Evolutionary conservation across 352 stramenopile genomes (phyloP).

Genomic region (Globisporangium recalcitrans): DNA sequence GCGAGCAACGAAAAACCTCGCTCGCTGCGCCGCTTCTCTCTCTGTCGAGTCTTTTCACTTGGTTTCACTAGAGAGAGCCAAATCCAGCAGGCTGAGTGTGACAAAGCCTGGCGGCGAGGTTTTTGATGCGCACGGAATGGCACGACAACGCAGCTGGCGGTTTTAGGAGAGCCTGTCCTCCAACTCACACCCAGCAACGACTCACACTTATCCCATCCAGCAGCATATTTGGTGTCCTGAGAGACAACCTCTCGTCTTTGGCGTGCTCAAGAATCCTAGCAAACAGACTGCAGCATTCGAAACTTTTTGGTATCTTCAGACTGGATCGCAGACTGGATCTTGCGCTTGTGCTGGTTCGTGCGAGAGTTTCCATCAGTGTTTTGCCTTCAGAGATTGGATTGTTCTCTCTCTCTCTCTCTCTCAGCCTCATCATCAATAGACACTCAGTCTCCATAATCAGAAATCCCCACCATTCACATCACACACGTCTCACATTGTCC

Average conservation of each 20-base stretch:
- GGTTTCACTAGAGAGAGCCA: neutral
- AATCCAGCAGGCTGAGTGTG: slow-evolving; percentile 1
- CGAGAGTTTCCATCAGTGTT: neutral
- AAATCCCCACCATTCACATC: too few species aligned
- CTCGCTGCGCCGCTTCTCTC: slow-evolving; percentile 2
- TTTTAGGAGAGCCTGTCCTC: neutral
- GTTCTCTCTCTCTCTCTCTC: neutral
- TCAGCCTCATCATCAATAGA: too few species aligned
- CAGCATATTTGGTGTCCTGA: neutral
- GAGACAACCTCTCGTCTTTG: neutral
- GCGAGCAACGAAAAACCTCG: neutral
- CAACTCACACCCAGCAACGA: neutral
- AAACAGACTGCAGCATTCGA: neutral
- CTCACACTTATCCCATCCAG: neutral
- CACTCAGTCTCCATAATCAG: too few species aligned
- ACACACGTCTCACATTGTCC: too few species aligned
- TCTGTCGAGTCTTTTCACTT: neutral
- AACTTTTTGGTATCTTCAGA: neutral
- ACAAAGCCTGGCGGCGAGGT: neutral
- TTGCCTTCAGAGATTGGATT: neutral
- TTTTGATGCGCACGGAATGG: neutral
- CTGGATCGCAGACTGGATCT: neutral
- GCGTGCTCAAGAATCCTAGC: neutral
- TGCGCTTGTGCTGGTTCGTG: neutral
- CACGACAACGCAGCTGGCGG: slow-evolving; percentile 2